These are phyloP conservation scores for Phialocephala sp. DNA, from an alignment of 2,329 filamentous ascomycete genomes.

Conservation along the genomic window DNA sequence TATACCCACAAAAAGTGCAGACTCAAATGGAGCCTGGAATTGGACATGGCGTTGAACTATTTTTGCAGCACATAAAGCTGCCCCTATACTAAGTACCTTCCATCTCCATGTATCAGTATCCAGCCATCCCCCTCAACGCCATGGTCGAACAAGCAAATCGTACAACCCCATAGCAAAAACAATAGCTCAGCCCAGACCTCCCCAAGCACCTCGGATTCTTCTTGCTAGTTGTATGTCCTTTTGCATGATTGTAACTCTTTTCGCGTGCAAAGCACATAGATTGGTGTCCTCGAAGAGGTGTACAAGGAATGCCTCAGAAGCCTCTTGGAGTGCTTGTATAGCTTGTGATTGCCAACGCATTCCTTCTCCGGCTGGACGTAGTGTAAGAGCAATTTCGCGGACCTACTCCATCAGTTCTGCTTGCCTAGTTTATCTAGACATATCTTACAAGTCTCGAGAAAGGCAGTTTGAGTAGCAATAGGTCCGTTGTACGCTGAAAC, in stretches of 20 bases:
- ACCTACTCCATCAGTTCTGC: conserved; percentile 49
- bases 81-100: background rate
- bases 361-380: conserved; percentile 67
- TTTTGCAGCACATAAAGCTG: background rate
- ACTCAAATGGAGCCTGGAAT: conserved; percentile 1
- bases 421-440: conserved; percentile 28
- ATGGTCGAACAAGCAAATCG: background rate
- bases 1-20: conserved; percentile 9
- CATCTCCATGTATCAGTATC: background rate
- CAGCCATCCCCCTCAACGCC: background rate
- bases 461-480: conserved; percentile 80
- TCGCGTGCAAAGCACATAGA: conserved; percentile 94
- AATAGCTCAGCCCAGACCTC: conserved; percentile 59
- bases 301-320: conserved; percentile 93
- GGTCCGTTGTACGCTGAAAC: conserved; percentile 88
- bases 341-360: conserved; percentile 97
- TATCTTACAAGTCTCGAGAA: conserved; percentile 73
- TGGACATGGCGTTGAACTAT: background rate
- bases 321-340: conserved; percentile 91
- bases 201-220: conserved; percentile 79
- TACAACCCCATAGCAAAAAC: background rate
- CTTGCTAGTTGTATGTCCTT: conserved; percentile 95
- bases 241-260: conserved; percentile 96
- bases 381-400: conserved; percentile 73
- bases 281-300: conserved; percentile 98